These are phyloP conservation scores for Paecilomyces niveus DNA, from an alignment of 2,329 filamentous ascomycete species.

Conservation along the genomic window DNA sequence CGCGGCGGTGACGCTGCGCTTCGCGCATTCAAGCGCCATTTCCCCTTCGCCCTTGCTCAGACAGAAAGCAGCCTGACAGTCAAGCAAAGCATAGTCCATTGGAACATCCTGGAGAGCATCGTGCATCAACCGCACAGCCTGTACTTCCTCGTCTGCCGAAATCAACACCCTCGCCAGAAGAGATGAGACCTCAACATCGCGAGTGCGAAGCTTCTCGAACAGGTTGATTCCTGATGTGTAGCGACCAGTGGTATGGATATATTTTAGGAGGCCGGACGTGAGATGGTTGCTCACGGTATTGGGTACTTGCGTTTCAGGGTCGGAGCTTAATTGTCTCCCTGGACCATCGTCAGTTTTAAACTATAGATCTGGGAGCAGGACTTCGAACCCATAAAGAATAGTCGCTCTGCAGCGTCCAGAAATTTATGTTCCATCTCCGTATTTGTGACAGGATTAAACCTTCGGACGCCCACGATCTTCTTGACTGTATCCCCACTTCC, in stretches of 20 bases:
- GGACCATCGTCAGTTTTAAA: slow-evolving; percentile 12
- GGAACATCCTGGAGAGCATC: slow-evolving; percentile 83
- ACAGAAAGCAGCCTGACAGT: slow-evolving; percentile 88
- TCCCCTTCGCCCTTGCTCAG: slow-evolving; percentile 79
- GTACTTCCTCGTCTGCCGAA: slow-evolving; percentile 95
- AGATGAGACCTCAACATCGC: slow-evolving; percentile 90
- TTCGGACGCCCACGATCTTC: slow-evolving; percentile 92
- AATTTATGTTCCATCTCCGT: slow-evolving; percentile 98
- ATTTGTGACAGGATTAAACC: slow-evolving; percentile 96
- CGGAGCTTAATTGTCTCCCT: slow-evolving; percentile 94
- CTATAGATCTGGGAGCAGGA: neutral
- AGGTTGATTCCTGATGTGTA: slow-evolving; percentile 95
- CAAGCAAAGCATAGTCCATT: slow-evolving; percentile 96
- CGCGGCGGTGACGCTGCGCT: slow-evolving; percentile 87
- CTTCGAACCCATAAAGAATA: slow-evolving; percentile 80
- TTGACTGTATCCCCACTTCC: slow-evolving; percentile 90
- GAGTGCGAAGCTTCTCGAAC: slow-evolving; percentile 87
- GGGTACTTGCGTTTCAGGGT: slow-evolving; percentile 93
- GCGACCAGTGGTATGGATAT: slow-evolving; percentile 90
- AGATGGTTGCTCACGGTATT: slow-evolving; percentile 95
- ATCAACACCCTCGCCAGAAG: slow-evolving; percentile 85
- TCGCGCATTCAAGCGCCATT: slow-evolving; percentile 86
- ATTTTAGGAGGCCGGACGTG: slow-evolving; percentile 85
- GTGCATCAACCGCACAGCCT: slow-evolving; percentile 80
- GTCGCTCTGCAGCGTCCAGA: slow-evolving; percentile 81